Conservation (phyloP, 495 filamentous ascomycete species). For the Aspergillus biplanus region DNA sequence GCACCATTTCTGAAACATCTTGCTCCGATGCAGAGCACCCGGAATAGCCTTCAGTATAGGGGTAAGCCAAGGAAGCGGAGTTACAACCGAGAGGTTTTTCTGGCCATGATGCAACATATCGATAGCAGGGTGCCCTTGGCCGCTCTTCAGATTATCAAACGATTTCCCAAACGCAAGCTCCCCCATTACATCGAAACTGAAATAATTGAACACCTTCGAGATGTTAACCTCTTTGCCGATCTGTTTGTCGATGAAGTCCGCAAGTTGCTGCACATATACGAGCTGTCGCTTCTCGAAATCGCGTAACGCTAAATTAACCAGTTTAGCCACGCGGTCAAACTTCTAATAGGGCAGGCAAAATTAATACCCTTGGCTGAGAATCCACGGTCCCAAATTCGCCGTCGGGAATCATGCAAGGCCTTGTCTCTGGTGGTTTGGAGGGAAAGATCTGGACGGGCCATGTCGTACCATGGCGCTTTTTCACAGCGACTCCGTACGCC, state of each 20-base stretch:
- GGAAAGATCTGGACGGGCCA: neutral
- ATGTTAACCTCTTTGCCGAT: too few species aligned
- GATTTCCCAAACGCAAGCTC: constrained; percentile 9
- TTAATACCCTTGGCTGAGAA: neutral
- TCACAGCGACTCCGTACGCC: neutral
- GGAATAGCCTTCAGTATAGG: too few species aligned
- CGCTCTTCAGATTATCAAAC: neutral
- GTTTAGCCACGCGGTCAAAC: neutral
- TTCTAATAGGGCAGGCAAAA: neutral
- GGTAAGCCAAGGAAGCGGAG: too few species aligned
- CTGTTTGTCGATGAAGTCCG: too few species aligned
- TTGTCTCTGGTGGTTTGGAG: neutral
- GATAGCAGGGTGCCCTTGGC: neutral
- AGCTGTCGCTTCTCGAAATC: neutral
- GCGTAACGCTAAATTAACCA: neutral
- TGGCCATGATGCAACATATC: neutral
- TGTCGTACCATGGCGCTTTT: neutral
- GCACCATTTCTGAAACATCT: too few species aligned
- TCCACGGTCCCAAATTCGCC: neutral
- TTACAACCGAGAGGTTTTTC: neutral
- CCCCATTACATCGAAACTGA: constrained; percentile 4
- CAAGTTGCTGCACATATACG: neutral
- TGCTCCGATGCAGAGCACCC: too few species aligned
- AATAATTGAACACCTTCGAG: neutral
- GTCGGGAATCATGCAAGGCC: neutral